Evolutionary conservation across 176 grass and related monocot genomes (phyloP).

Genomic region (Carex parvula): DNA sequence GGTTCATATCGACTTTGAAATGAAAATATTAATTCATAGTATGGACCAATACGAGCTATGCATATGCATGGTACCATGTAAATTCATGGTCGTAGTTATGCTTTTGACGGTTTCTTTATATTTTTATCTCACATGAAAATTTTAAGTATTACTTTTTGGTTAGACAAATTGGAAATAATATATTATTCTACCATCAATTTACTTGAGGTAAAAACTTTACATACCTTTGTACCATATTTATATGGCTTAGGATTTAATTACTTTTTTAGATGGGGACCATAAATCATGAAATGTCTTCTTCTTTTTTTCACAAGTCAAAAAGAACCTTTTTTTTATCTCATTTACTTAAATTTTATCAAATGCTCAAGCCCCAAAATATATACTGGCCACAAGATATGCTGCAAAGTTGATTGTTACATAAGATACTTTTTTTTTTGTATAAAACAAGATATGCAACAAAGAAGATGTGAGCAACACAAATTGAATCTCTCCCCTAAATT

Average conservation of each 20-base stretch:
- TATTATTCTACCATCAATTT: background rate
- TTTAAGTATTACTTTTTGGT: background rate
- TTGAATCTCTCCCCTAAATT: background rate
- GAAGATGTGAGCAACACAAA: conserved; percentile 19
- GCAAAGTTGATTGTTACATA: conserved; percentile 4
- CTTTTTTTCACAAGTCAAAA: background rate
- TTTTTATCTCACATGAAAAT: too few species aligned
- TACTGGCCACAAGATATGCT: background rate
- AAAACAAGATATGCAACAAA: background rate
- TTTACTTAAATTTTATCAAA: background rate
- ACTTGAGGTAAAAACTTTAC: background rate
- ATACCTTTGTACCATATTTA: background rate
- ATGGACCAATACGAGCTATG: too few species aligned
- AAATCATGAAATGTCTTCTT: background rate
- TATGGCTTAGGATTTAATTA: background rate
- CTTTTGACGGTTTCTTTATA: too few species aligned
- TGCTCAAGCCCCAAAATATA: background rate
- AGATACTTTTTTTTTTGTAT: background rate
- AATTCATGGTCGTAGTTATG: too few species aligned
- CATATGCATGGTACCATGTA: too few species aligned
- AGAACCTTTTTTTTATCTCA: background rate
- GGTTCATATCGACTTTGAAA: too few species aligned
- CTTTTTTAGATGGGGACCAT: background rate
- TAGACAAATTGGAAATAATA: background rate
- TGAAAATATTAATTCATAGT: too few species aligned